A percentile compares a stretch with the other conserved stretches of the same genome.
Conservation (phyloP, 2,329 filamentous ascomycete species). For the Exutisphaerella laricina region DNA sequence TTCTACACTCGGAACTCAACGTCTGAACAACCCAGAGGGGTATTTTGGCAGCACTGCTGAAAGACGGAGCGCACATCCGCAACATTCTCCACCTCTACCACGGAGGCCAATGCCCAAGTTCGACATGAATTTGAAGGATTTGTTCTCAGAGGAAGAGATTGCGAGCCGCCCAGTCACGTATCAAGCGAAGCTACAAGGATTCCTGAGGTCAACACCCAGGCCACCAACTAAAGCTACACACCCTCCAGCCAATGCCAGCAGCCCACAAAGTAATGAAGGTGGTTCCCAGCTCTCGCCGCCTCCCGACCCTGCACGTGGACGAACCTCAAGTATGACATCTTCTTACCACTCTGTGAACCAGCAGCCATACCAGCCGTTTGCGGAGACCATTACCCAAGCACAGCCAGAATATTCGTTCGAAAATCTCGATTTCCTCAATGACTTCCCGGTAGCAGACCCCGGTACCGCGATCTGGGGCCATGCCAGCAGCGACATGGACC, state of each 20-base stretch:
- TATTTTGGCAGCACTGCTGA: conserved; percentile 21
- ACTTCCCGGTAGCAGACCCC: conserved; percentile 45
- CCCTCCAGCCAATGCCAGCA: conserved; percentile 15
- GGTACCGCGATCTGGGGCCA: conserved; percentile 15
- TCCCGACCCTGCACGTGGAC: conserved; percentile 2
- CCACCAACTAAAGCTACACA: conserved; percentile 15
- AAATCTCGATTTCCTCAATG: conserved; percentile 52
- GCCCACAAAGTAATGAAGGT: conserved; percentile 16
- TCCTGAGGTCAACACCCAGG: conserved; percentile 23
- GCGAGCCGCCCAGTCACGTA: conserved; percentile 31
- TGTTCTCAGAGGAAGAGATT: conserved; percentile 44
- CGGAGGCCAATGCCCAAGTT: conserved; percentile 44
- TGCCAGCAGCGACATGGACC: conserved; percentile 44
- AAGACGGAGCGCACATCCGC: conserved; percentile 4
- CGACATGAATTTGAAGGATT: conserved; percentile 52
- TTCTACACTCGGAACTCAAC: conserved; percentile 28
- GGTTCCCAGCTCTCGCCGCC: conserved; percentile 6
- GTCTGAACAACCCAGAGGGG: conserved; percentile 25
- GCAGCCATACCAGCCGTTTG: conserved; percentile 20
- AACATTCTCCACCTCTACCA: conserved; percentile 4
- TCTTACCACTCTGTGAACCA: conserved; percentile 31
- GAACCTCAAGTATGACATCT: conserved; percentile 14
- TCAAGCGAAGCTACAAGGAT: conserved; percentile 17
- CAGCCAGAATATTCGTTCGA: conserved; percentile 33
- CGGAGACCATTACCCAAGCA: conserved; percentile 18